A percentile compares a stretch with the other conserved stretches of the same genome.
Evolutionary conservation across 148 eudicot species (phyloP).

Genomic region (Camellia granthamiana): DNA sequence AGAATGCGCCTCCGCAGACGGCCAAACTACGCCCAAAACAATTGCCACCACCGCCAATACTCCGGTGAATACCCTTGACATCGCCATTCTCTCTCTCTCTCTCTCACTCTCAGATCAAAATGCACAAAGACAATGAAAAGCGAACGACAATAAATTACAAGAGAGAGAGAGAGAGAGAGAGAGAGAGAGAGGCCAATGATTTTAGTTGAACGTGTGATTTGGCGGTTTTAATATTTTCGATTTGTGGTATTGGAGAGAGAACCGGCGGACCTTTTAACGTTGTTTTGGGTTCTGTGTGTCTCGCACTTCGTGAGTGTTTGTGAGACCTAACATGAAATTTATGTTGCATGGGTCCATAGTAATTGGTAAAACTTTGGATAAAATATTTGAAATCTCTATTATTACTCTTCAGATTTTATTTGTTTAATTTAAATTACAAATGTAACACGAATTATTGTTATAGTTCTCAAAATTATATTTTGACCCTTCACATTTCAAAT

Average conservation of each 20-base stretch:
- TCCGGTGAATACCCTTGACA: slow-evolving; percentile 11
- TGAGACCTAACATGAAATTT: too few relatives aligned
- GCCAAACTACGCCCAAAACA: slow-evolving; percentile 11
- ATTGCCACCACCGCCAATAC: slow-evolving; percentile 14
- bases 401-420: too few relatives aligned
- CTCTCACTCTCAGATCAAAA: not conserved
- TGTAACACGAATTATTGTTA: too few relatives aligned
- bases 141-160: not conserved
- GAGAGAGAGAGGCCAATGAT: not conserved
- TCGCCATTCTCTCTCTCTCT: not conserved
- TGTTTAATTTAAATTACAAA: too few relatives aligned
- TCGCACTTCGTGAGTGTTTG: too few relatives aligned
- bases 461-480: too few relatives aligned
- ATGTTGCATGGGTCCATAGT: too few relatives aligned
- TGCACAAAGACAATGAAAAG: not conserved
- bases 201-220: not conserved
- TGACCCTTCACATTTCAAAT: too few relatives aligned
- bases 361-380: too few relatives aligned
- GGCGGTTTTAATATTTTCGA: not conserved
- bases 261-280: not conserved
- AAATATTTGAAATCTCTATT: too few relatives aligned
- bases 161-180: not conserved
- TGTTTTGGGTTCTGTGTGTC: too few relatives aligned
- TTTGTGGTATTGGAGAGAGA: not conserved
- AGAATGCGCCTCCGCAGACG: slow-evolving; percentile 22